Evolutionary conservation across 176 grass and related monocot genomes (phyloP).

Genomic region (barley (Hordeum vulgare)): DNA sequence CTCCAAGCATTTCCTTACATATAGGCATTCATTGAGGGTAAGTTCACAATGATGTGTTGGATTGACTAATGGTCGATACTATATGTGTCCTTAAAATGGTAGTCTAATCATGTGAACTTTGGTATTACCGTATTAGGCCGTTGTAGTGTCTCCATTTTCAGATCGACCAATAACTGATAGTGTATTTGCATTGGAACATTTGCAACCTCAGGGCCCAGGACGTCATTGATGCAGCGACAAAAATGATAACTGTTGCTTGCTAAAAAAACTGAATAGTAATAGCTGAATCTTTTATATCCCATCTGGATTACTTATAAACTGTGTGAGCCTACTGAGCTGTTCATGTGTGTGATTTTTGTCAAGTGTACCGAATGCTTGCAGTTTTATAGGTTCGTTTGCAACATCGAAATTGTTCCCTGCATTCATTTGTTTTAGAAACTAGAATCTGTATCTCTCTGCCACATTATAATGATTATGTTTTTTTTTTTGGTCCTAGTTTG

Average conservation of each 20-base stretch:
- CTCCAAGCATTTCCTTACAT: conserved; percentile 85
- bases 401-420: not conserved
- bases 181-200: not conserved
- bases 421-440: not conserved
- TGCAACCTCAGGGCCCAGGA: not conserved
- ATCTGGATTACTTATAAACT: conserved; percentile 3
- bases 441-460: not conserved
- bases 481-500: not conserved
- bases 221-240: not conserved
- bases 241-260: not conserved
- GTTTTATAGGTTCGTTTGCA: not conserved
- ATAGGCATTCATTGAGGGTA: conserved; percentile 91
- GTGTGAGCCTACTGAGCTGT: not conserved
- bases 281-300: not conserved
- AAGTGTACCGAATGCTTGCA: not conserved
- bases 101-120: not conserved
- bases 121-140: not conserved
- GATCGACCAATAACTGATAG: not conserved
- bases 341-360: not conserved
- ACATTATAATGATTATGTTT: not conserved
- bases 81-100: not conserved
- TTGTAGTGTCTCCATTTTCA: not conserved
- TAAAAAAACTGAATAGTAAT: conserved; percentile 6
- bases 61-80: not conserved
- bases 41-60: conserved; percentile 5